Conservation (phyloP, 1,284 basidiomycete genomes). For the Cryptococcus sp. region DNA sequence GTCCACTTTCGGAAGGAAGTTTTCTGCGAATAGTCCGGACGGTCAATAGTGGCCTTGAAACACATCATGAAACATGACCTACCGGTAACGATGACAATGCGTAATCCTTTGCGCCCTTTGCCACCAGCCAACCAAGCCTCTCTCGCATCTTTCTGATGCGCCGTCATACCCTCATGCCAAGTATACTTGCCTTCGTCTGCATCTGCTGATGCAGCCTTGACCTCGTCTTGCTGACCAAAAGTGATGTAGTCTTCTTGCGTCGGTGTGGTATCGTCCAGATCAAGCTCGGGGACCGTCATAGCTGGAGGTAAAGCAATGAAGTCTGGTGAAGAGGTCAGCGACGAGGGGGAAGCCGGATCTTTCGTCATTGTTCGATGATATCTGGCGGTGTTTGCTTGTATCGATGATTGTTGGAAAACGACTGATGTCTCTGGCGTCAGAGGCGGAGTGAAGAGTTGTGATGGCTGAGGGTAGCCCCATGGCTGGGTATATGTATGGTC, state of each 20-base stretch:
- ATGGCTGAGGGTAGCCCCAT: no score
- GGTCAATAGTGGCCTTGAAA: not conserved
- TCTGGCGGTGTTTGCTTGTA: not conserved
- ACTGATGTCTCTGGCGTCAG: constrained; percentile 34
- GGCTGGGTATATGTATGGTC: no score
- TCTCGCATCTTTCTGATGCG: constrained; percentile 33
- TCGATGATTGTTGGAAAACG: constrained; percentile 7
- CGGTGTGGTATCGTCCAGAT: constrained; percentile 12
- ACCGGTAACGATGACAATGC: constrained; percentile 53
- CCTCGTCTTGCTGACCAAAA: not conserved
- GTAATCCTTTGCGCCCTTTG: constrained; percentile 40
- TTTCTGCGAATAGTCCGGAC: constrained; percentile 49
- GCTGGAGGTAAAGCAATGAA: constrained; percentile 22
- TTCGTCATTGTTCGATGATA: not conserved
- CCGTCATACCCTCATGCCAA: constrained; percentile 41
- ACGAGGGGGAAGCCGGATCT: not conserved
- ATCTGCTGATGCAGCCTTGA: not conserved
- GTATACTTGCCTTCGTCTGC: constrained; percentile 11
- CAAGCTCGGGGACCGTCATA: constrained; percentile 17
- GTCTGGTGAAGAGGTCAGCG: constrained; percentile 1
- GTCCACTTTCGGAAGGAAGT: constrained; percentile 62
- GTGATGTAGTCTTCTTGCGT: not conserved
- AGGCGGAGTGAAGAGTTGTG: constrained; percentile 32
- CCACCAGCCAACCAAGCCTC: constrained; percentile 37
- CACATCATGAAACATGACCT: constrained; percentile 9